These are phyloP conservation scores for Protomyces lactucae-debilis DNA, from an alignment of 1,139 yeast genomes.

Conservation along the genomic window DNA sequence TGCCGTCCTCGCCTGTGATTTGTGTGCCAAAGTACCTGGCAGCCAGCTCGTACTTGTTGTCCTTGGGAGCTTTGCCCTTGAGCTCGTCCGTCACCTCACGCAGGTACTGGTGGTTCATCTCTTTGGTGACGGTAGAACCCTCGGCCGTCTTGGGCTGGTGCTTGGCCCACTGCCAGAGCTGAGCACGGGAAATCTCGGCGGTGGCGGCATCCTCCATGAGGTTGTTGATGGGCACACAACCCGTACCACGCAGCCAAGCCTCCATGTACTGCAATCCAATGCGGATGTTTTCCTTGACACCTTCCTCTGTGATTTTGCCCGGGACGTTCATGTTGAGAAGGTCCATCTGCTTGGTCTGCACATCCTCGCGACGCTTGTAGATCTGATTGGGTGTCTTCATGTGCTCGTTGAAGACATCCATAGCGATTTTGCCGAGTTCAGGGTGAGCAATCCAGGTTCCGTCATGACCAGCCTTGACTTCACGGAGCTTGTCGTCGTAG, in stretches of 20 bases:
- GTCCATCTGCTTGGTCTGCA: constrained; percentile 57
- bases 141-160: constrained; percentile 62
- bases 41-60: constrained; percentile 51
- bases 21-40: constrained; percentile 61
- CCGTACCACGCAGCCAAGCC: constrained; percentile 76
- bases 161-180: constrained; percentile 79
- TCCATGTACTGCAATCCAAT: constrained; percentile 75
- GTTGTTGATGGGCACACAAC: constrained; percentile 77
- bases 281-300: constrained; percentile 64
- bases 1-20: constrained; percentile 53
- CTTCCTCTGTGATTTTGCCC: constrained; percentile 64
- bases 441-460: constrained; percentile 85
- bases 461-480: constrained; percentile 70
- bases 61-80: constrained; percentile 51
- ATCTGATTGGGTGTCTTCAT: constrained; percentile 84
- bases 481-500: constrained; percentile 66
- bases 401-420: constrained; percentile 70
- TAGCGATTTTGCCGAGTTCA: constrained; percentile 67
- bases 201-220: constrained; percentile 88
- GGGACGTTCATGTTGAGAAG: constrained; percentile 66
- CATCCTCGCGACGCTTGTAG: constrained; percentile 50
- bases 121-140: constrained; percentile 56
- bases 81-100: constrained; percentile 60
- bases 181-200: constrained; percentile 78
- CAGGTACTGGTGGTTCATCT: constrained; percentile 53